A percentile compares a stretch with the other conserved stretches of the same genome.
Evolutionary conservation across 352 stramenopile genomes (phyloP).

Genomic region (Globisporangium yorkense): DNA sequence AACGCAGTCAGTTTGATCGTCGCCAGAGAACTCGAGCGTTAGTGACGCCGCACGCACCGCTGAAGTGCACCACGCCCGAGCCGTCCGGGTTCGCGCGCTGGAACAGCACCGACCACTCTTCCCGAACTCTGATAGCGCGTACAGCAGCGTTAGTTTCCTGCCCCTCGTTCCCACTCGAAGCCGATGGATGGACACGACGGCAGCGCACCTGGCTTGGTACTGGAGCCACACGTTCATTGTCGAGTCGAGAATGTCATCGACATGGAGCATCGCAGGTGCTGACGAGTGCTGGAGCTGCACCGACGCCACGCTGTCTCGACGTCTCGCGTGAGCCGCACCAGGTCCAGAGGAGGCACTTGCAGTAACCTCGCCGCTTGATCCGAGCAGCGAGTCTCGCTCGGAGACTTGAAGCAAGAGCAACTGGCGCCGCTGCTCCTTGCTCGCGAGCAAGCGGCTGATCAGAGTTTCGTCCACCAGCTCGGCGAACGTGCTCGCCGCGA

Average conservation of each 20-base stretch:
- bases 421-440: conserved; percentile 39
- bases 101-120: conserved; percentile 61
- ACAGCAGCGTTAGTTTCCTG: no score
- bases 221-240: conserved; percentile 73
- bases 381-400: conserved; percentile 1
- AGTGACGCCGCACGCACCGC: conserved; percentile 22
- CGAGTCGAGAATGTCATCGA: conserved; percentile 66
- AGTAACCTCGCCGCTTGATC: neutral
- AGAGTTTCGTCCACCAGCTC: conserved; percentile 41
- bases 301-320: conserved; percentile 4
- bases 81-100: conserved; percentile 54
- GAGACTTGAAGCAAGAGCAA: conserved; percentile 25
- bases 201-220: conserved; percentile 41
- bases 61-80: conserved; percentile 52
- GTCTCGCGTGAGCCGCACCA: neutral
- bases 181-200: no score
- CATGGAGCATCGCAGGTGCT: conserved; percentile 26
- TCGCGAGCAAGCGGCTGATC: conserved; percentile 37
- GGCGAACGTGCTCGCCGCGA: conserved; percentile 31
- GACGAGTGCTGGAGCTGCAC: conserved; percentile 8
- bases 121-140: conserved; percentile 24
- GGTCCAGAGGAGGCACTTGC: neutral
- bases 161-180: no score
- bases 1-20: neutral
- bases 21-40: neutral